phyloP scores from a whole-genome alignment of 176 grass and related monocot species.

The Oryza longistaminata region DNA sequence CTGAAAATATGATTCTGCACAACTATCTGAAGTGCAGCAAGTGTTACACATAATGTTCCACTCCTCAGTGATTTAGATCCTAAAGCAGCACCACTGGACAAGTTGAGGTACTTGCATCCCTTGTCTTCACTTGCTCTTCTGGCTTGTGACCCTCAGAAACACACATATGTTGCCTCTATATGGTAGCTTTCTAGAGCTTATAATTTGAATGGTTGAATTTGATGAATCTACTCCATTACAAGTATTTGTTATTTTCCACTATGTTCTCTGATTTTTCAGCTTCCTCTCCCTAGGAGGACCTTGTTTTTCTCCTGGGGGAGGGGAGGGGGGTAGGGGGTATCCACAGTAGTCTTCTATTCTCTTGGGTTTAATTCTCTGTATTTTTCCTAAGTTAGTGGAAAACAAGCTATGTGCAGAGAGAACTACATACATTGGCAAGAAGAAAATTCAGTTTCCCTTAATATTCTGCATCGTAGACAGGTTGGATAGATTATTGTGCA shows the following conservation, averaged over 20 bases:
- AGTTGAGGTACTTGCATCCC: neutral
- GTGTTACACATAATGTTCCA: neutral
- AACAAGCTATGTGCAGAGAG: too few species aligned
- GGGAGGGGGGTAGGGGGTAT: too few species aligned
- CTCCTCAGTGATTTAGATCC: neutral
- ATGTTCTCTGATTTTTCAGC: neutral
- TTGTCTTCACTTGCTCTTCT: neutral
- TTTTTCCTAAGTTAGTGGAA: too few species aligned
- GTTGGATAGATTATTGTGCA: too few species aligned
- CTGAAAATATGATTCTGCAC: neutral
- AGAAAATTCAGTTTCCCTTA: too few species aligned
- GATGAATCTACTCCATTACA: neutral
- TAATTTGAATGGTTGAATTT: neutral
- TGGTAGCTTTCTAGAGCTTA: slow-evolving; percentile 3
- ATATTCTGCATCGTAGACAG: too few species aligned
- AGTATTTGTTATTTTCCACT: neutral
- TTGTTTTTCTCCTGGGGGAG: too few species aligned
- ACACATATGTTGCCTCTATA: neutral
- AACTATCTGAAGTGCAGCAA: neutral
- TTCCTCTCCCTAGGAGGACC: neutral
- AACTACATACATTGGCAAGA: too few species aligned
- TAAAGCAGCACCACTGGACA: neutral
- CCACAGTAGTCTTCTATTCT: too few species aligned
- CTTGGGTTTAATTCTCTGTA: neutral
- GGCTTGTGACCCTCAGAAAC: neutral